Conservation (phyloP, 192 early-diverging fungal species). For the Diversispora epigaea region DNA sequence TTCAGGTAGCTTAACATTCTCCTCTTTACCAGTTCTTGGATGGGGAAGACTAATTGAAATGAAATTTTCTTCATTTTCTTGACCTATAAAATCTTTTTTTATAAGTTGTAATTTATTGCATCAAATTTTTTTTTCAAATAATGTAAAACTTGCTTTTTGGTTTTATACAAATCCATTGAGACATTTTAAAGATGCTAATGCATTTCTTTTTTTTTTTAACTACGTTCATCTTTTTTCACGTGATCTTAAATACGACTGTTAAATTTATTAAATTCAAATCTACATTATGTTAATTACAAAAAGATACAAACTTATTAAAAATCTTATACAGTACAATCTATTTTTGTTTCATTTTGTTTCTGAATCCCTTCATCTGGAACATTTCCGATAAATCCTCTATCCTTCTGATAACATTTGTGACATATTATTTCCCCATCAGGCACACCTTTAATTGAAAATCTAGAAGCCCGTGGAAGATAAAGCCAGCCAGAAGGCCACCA, state of each 20-base stretch:
- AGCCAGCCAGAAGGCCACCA: background rate
- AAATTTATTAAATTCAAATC: no score
- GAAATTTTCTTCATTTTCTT: conserved; percentile 6
- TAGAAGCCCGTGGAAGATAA: background rate
- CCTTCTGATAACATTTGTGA: background rate
- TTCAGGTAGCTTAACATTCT: background rate
- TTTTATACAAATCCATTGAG: conserved; percentile 7
- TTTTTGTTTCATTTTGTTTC: no score
- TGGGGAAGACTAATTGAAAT: conserved; percentile 40
- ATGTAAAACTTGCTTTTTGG: background rate
- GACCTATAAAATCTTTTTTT: background rate
- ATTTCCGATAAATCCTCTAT: no score
- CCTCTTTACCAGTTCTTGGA: conserved; percentile 42
- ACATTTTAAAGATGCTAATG: background rate
- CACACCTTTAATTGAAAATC: background rate
- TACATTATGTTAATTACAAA: no score
- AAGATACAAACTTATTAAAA: no score
- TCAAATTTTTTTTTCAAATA: background rate
- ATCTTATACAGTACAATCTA: no score
- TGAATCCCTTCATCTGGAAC: no score
- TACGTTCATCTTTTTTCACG: no score
- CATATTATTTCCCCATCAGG: background rate
- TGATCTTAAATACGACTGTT: no score
- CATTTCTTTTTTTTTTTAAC: background rate
- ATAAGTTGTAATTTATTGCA: background rate